A percentile compares a stretch with the other conserved stretches of the same genome.
Evolutionary conservation across 768 basidiomycete species (phyloP).

Genomic region (Boletus rex-veris): DNA sequence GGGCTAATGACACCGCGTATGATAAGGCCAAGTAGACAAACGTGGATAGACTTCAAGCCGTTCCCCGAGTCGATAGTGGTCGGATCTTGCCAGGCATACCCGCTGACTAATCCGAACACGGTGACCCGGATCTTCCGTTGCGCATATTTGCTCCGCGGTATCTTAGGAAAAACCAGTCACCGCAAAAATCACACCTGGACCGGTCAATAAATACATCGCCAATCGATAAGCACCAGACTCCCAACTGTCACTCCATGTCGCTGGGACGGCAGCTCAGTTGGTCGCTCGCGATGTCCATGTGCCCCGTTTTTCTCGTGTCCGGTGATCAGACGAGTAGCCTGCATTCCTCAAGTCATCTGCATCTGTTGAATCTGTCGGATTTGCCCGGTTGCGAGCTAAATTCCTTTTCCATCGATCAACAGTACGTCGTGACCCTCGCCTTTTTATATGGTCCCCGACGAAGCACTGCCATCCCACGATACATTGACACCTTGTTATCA

Average conservation of each 20-base stretch:
- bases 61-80: background rate
- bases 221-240: too few species aligned
- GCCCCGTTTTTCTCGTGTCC: background rate
- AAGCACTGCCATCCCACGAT: constrained; percentile 14
- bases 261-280: background rate
- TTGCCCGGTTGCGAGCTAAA: constrained; percentile 1
- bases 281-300: background rate
- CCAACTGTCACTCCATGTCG: background rate
- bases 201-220: constrained; percentile 6
- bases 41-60: background rate
- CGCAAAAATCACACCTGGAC: background rate
- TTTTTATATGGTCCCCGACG: constrained; percentile 21
- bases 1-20: background rate
- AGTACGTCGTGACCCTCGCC: constrained; percentile 10
- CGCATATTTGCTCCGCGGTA: constrained; percentile 10
- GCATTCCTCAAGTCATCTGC: background rate
- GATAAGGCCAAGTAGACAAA: background rate
- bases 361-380: background rate
- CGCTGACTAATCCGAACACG: too few species aligned
- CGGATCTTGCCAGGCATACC: constrained; percentile 16
- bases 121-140: constrained; percentile 12
- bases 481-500: constrained; percentile 7
- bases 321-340: constrained; percentile 3
- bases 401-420: constrained; percentile 8
- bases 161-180: background rate